Conservation (phyloP, 345 rosid genomes). For the Citrus unshiu region DNA sequence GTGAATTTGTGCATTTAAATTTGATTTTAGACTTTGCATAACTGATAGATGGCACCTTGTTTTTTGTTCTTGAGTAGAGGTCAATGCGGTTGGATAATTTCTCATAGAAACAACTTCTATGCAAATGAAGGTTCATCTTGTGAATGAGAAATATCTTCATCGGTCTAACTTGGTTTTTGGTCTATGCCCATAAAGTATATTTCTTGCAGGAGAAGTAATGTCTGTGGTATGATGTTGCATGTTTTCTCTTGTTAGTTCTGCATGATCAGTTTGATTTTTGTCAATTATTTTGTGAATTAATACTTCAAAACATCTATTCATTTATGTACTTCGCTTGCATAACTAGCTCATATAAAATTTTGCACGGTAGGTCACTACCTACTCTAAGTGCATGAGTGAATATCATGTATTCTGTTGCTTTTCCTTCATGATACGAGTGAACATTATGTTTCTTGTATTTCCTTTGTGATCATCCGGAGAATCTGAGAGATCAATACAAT, state of each 20-base stretch:
- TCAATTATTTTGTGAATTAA: neutral
- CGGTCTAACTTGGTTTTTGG: neutral
- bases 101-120: neutral
- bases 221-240: neutral
- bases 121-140: neutral
- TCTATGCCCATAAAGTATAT: neutral
- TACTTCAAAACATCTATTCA: no score
- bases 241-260: neutral
- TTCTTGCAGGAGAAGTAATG: neutral
- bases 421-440: neutral
- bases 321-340: no score
- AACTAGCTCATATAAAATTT: neutral
- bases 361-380: neutral
- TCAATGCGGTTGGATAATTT: neutral
- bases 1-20: neutral
- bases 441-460: neutral
- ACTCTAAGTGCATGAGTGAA: neutral
- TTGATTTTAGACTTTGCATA: neutral
- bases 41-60: neutral
- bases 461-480: neutral
- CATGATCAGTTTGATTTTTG: neutral
- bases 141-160: neutral
- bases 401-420: neutral
- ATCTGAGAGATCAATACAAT: neutral
- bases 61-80: neutral